Evolutionary conservation across 148 eudicot species (phyloP).

Genomic region (Rhododendron griersonianum): DNA sequence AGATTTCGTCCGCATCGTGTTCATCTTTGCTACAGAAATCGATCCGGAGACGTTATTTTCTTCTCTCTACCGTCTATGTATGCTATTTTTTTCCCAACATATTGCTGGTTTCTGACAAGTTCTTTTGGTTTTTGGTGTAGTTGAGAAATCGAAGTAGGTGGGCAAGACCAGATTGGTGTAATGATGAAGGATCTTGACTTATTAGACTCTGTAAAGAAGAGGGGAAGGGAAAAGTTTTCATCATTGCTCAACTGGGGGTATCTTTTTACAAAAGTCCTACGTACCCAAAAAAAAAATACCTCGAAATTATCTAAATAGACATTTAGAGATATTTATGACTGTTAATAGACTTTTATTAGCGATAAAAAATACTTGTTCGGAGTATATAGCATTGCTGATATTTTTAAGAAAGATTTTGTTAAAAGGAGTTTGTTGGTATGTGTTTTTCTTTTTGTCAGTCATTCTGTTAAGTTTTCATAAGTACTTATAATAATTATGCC

Average conservation of each 20-base stretch:
- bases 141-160: not conserved
- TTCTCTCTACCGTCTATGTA: not conserved
- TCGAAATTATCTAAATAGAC: no score
- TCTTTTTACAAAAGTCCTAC: not conserved
- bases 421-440: not conserved
- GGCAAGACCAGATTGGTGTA: conserved; percentile 26
- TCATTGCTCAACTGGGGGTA: conserved; percentile 1
- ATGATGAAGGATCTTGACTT: conserved; percentile 24
- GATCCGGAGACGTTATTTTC: no score
- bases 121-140: not conserved
- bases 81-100: not conserved
- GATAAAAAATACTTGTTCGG: no score
- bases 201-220: not conserved
- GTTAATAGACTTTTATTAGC: no score
- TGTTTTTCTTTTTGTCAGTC: conserved; percentile 24
- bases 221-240: not conserved
- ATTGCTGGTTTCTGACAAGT: not conserved
- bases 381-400: no score
- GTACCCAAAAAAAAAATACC: no score
- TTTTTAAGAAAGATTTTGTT: not conserved
- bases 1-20: not conserved
- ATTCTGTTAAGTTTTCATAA: not conserved
- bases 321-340: no score
- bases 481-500: not conserved
- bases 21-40: not conserved